Evolutionary conservation across 2,329 filamentous ascomycete species (phyloP).

Genomic region (Colletotrichum liriopes): DNA sequence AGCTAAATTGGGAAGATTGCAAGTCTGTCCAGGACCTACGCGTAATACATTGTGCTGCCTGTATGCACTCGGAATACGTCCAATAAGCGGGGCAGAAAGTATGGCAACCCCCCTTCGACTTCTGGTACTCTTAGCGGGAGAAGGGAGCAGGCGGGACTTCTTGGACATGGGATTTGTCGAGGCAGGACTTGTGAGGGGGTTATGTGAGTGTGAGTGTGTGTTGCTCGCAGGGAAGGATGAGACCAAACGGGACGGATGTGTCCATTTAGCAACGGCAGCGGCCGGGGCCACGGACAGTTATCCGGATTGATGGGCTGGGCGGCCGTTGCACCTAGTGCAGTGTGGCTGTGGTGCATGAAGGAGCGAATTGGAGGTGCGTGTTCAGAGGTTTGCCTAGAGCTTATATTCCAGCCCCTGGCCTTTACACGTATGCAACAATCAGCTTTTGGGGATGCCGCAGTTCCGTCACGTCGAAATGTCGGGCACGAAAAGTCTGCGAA

Average conservation of each 20-base stretch:
- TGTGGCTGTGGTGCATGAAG: conserved; percentile 14
- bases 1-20: not conserved
- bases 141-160: not conserved
- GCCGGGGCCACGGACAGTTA: conserved; percentile 1
- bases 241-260: not conserved
- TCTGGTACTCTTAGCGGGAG: not conserved
- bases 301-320: conserved; percentile 3
- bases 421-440: not conserved
- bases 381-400: conserved; percentile 17
- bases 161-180: not conserved
- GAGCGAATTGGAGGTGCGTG: not conserved
- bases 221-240: not conserved
- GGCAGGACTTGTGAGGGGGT: not conserved
- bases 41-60: not conserved
- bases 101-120: not conserved
- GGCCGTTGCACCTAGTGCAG: conserved; percentile 3
- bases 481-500: too few species aligned
- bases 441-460: not conserved
- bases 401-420: not conserved
- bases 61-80: not conserved
- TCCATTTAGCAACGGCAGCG: conserved; percentile 6
- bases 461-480: too few species aligned
- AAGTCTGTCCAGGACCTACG: not conserved
- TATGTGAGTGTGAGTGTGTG: not conserved
- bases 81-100: not conserved